phyloP scores from a whole-genome alignment of 2,329 filamentous ascomycete species.

The Zasmidium cellare region DNA sequence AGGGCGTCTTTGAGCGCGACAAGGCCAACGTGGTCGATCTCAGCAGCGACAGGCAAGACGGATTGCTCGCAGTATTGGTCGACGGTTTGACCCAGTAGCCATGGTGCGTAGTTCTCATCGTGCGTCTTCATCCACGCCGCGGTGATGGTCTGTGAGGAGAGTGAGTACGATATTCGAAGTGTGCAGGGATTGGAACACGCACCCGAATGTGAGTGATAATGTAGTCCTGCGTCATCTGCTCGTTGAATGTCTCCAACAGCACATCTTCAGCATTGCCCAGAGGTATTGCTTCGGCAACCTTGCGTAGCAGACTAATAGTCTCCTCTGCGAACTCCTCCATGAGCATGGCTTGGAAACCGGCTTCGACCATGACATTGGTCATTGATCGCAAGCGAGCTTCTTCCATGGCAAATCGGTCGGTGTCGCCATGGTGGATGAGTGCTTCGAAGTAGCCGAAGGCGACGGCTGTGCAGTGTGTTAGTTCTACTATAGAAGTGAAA shows the following conservation, averaged over 20 bases:
- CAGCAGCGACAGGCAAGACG: constrained; percentile 73
- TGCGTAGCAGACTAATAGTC: constrained; percentile 66
- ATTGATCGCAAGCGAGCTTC: constrained; percentile 69
- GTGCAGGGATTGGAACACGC: constrained; percentile 3
- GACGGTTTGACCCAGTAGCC: constrained; percentile 63
- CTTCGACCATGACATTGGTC: constrained; percentile 66
- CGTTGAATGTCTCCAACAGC: constrained; percentile 65
- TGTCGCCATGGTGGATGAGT: constrained; percentile 68
- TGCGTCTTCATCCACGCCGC: constrained; percentile 81
- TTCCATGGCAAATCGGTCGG: constrained; percentile 67
- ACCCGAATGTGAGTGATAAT: constrained; percentile 83
- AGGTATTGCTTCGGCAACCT: constrained; percentile 59
- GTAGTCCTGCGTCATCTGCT: constrained; percentile 63
- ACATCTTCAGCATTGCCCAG: constrained; percentile 51
- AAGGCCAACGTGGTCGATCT: constrained; percentile 90
- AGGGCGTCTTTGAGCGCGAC: constrained; percentile 75
- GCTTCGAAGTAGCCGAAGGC: constrained; percentile 92
- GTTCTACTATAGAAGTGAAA: constrained; percentile 5
- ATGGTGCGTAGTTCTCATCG: constrained; percentile 67
- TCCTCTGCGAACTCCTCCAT: constrained; percentile 84
- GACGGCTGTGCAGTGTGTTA: constrained; percentile 63
- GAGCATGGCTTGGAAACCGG: constrained; percentile 68
- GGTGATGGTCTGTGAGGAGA: constrained; percentile 66
- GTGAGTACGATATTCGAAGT: constrained; percentile 4
- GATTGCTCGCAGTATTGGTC: constrained; percentile 67